Evolutionary conservation across 2,329 filamentous ascomycete species (phyloP), one percentile per base, ranked within the genome.

Genomic region (Colletotrichum filicis): DNA sequence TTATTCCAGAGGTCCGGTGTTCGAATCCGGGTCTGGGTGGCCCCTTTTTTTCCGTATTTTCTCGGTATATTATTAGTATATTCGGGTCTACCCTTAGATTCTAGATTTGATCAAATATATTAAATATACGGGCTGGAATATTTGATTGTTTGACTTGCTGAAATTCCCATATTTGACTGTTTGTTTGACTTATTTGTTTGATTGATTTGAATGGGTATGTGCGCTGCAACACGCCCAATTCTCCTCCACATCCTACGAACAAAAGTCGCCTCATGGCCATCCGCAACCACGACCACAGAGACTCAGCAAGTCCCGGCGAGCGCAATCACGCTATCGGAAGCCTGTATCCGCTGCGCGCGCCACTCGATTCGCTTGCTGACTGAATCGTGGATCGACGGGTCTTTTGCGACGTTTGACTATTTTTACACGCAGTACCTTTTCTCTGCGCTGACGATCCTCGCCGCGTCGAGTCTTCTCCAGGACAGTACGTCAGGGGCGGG

Each of bases 351-450:
- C n/a, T 85, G 84, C 49, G 84, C 86, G 2, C 81, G 83, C 0
- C 83, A 87, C 58, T 87, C 85, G 0, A 82, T 82, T 52, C 80
- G 80, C 0, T 77, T 87, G 0, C 78, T 87, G 0, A 83, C 81
- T 4, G 80, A 85, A 7, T 81, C 81, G 14, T 87, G 86, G 86
- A 82, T 86, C 3, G 81, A 85, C 28, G 86, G 86, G 0, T 82
- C 84, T 0, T 86, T 87, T 66, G 78, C 82, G 0, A 86, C 82
- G 0, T 86, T 87, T 64, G 85, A 87, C 71, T 87, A 85, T 75
- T 84, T 84, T 66, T 81, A 83, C 76, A 82, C 83, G 0, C 84
- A 86, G 60, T 86, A 85, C 46, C 81, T 87, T n/a, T 87, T 87
- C 74, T 84, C 85, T 0, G 81, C 85, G 0, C 80, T 84, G 1